Base-by-base conservation (phyloP, 2,329 filamentous ascomycete species). In the Nemania sp. region DNA sequence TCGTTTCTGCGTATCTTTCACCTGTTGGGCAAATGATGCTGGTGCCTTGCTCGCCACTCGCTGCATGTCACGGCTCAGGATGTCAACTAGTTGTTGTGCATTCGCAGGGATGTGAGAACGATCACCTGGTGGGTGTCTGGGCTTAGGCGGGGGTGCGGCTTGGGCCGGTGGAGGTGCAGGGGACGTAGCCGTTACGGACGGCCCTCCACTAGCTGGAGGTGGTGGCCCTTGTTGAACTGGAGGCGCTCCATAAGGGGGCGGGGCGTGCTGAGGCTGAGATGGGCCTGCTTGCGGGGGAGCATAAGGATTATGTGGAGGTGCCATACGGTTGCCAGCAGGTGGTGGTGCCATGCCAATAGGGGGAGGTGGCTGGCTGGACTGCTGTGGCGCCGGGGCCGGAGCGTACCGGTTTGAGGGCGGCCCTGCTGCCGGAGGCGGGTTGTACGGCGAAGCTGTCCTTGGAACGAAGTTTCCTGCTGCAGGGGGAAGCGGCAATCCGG, bases 1-100 rank as follows among this genome's bases (percentile, higher is more conserved):
- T 23, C 94, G 86, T 75, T 96, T 96, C 70, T 96, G 90, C 2
- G 92, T 94, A 70, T 97, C 94, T 65, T 91, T 89, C 17, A 99
- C 91, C 70, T 97, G 92, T 12, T 86, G 81, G 59, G 90, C 87
- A 75, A 94, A 97, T 14, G 87, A 86, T n/a, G 87, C 78, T 15
- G 94, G 94, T 0, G 94, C 94, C 63, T 90, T 88, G 26, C 86
- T 76, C 55, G 92, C 92, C 50, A 99, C 89, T 28, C 91, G 89
- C 65, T 93, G 86, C 84, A 97, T 91, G 64, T 97, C 93, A 26
- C 82, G 81, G 49, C 78, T 86, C 42, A 99, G 80, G 31, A 95
- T 83, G 47, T 96, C 89, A 49, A 89, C 91, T 63, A 99, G 80
- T 44, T 84, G 86, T 68, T 88, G 86, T 12, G 93, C 90, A 46